Evolutionary conservation across 2,329 filamentous ascomycete species (phyloP), one percentile per base, ranked within the genome.

Genomic region (Fusarium domesticum): DNA sequence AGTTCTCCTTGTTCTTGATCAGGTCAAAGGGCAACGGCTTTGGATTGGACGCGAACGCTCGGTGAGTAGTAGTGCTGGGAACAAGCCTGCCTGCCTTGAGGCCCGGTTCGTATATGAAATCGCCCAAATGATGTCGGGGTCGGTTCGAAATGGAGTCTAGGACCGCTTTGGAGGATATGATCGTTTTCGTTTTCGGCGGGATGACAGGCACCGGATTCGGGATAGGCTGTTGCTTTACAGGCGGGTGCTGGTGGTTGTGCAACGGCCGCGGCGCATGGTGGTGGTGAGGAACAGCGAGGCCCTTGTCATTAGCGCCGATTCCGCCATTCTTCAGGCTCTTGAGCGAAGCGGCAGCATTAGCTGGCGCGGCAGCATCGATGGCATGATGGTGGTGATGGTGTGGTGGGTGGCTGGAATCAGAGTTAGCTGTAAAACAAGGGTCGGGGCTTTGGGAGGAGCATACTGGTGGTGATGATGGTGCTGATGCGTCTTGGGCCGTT

Each of bases 61-160:
- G 65, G 36, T 68, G 66, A 0, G 66, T 67, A 10, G 67, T 63
- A 2, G 56, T 60, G 7, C 64, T 68, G 2, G 69, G 70, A 10
- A 75, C 64, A 11, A 78, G 60, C 8, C 77, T 69, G 4, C 71
- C 70, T 1, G 78, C 70, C 52, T 73, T 77, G 4, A 95, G 72
- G 6, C 73, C 77, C 1, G 88, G 81, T 38, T 85, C 77, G 63
- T 97, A 97, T 12, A 95, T 74, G 4, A 88, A 85, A 45, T 89
- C 88, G 25, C 92, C 92, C 3, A 97, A 78, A 62, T 96, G 90
- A 43, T 82, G 78, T 8, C 90, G 84, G 7, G 88, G 86, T 15
- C 81, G 75, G 45, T 85, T 71, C 1, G 84, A 76, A 4, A 92
- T 82, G 20, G 81, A 83, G 2, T 89, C 82, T 11, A 96, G 66